Percentiles rank a stretch among this genome's conserved stretches.
Conservation (phyloP, 2,329 filamentous ascomycete genomes). For the Alternaria infectoria region DNA sequence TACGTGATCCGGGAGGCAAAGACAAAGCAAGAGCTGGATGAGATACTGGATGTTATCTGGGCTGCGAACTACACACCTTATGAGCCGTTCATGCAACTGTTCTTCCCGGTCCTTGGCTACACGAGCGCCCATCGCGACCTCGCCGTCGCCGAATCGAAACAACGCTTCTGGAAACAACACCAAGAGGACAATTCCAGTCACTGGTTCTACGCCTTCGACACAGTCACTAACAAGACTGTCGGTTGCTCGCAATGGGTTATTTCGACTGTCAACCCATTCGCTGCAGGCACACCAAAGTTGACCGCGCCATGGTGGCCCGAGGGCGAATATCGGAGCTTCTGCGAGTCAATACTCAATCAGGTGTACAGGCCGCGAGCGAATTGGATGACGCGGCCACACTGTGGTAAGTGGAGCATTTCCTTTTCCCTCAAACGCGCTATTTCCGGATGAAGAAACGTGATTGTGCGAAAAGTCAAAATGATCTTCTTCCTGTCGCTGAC, state of each 20-base stretch:
- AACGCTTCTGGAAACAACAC: slow-evolving; percentile 41
- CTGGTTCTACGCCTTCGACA: slow-evolving; percentile 42
- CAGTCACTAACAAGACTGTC: slow-evolving; percentile 25
- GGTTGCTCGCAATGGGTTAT: slow-evolving; percentile 45
- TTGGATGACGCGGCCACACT: slow-evolving; percentile 45
- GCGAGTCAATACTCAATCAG: slow-evolving; percentile 42
- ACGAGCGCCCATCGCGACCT: slow-evolving; percentile 31
- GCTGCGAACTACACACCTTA: slow-evolving; percentile 44
- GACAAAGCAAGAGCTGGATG: slow-evolving; percentile 37
- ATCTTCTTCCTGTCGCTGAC: slow-evolving; percentile 13
- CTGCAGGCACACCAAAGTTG: slow-evolving; percentile 31
- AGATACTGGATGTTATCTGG: slow-evolving; percentile 43
- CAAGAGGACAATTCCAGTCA: slow-evolving; percentile 33
- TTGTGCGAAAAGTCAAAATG: not conserved
- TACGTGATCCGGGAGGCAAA: slow-evolving; percentile 36
- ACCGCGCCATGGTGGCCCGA: slow-evolving; percentile 46
- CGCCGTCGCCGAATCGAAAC: slow-evolving; percentile 37
- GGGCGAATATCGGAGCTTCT: slow-evolving; percentile 41
- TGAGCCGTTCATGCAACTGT: slow-evolving; percentile 43
- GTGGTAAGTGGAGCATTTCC: slow-evolving; percentile 34
- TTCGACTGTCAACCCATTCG: slow-evolving; percentile 36
- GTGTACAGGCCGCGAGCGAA: slow-evolving; percentile 37
- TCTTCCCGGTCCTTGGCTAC: slow-evolving; percentile 43
- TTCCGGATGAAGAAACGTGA: not conserved
- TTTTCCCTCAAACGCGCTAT: slow-evolving; percentile 2